phyloP scores from a whole-genome alignment of 1,284 basidiomycete genomes.

The Ceratobasidium sp. region DNA sequence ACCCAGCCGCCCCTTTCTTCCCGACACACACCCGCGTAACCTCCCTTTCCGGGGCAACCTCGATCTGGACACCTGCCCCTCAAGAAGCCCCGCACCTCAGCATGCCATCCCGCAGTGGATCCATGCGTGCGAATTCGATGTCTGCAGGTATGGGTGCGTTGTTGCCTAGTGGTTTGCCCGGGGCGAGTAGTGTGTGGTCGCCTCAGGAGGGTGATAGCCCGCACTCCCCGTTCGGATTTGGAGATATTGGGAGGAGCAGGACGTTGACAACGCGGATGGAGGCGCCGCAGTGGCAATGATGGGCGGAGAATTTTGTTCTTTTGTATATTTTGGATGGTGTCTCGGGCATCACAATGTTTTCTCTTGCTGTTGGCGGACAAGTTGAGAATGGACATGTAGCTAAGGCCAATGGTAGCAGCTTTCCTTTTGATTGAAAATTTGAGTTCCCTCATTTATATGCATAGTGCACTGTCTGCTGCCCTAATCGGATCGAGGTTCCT shows the following conservation, averaged over 20 bases:
- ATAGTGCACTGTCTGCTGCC: no score
- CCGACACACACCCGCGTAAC: slow-evolving; percentile 28
- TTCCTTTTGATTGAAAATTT: no score
- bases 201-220: slow-evolving; percentile 19
- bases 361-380: background rate
- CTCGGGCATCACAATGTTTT: background rate
- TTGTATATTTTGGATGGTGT: background rate
- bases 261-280: slow-evolving; percentile 9
- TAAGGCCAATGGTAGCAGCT: no score
- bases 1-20: slow-evolving; percentile 19
- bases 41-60: slow-evolving; percentile 31
- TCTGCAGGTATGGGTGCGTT: slow-evolving; percentile 21
- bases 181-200: slow-evolving; percentile 7
- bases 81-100: slow-evolving; percentile 27
- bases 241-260: slow-evolving; percentile 19
- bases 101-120: slow-evolving; percentile 23
- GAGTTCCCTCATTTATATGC: no score
- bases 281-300: slow-evolving; percentile 2
- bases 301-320: background rate
- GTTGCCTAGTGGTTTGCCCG: slow-evolving; percentile 6
- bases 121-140: slow-evolving; percentile 42
- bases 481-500: no score
- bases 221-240: slow-evolving; percentile 10
- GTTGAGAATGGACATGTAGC: no score
- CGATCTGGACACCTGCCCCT: slow-evolving; percentile 38